Evolutionary conservation across 140 eudicot species (phyloP).

Genomic region (Cichorium intybus): DNA sequence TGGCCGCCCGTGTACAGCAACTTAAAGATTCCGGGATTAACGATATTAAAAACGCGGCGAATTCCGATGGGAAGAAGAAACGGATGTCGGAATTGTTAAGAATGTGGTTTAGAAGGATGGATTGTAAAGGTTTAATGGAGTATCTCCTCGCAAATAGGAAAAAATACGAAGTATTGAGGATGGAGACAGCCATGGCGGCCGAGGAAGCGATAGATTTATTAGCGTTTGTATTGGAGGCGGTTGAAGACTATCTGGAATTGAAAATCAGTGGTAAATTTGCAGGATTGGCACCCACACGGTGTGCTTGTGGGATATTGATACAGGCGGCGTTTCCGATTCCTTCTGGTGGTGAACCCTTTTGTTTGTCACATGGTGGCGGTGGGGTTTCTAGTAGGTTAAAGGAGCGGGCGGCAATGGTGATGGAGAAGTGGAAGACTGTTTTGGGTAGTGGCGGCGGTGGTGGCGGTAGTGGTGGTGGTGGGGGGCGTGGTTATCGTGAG

Average conservation of each 20-base stretch:
- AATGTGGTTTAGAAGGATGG: conserved; percentile 48
- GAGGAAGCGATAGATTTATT: conserved; percentile 38
- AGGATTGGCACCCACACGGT: conserved; percentile 48
- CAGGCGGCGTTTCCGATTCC: conserved; percentile 25
- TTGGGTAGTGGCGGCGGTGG: conserved; percentile 41
- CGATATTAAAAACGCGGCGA: conserved; percentile 15
- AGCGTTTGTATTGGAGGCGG: conserved; percentile 47
- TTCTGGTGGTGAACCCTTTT: not conserved
- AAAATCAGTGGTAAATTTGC: conserved; percentile 28
- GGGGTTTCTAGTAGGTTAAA: conserved; percentile 11
- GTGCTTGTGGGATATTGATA: conserved; percentile 48
- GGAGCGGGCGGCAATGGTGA: conserved; percentile 32
- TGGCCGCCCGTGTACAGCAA: conserved; percentile 32
- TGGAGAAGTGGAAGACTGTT: conserved; percentile 52
- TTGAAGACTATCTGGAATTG: conserved; percentile 45
- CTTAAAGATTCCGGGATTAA: conserved; percentile 23
- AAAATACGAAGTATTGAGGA: conserved; percentile 38
- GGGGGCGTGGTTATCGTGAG: not conserved
- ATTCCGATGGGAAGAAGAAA: conserved; percentile 3
- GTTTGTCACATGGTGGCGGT: conserved; percentile 17
- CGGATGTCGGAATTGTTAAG: conserved; percentile 24
- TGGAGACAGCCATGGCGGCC: conserved; percentile 28
- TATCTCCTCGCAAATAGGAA: conserved; percentile 38
- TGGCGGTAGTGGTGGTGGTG: conserved; percentile 42
- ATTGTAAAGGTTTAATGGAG: conserved; percentile 33